A percentile compares a stretch with the other conserved stretches of the same genome.
These are phyloP conservation scores for Phytophthora pini DNA, from an alignment of 352 stramenopile genomes.

Conservation along the genomic window DNA sequence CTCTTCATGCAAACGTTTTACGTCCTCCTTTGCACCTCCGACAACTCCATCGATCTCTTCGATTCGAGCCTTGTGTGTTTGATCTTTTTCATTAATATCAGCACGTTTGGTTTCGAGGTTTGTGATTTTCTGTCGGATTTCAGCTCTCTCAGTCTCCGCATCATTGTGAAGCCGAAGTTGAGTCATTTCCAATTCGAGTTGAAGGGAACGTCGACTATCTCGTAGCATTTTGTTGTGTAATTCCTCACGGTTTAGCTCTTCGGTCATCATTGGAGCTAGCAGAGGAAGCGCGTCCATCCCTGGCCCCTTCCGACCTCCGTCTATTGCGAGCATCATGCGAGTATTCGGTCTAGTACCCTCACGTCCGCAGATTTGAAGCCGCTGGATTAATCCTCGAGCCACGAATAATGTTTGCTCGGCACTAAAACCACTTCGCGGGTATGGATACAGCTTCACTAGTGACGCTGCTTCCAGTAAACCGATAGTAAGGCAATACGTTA, in stretches of 20 bases:
- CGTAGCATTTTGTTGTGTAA: conserved; percentile 46
- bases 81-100: conserved; percentile 38
- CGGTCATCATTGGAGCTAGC: conserved; percentile 19
- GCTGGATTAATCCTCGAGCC: conserved; percentile 41
- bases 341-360: conserved; percentile 20
- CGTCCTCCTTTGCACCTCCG: conserved; percentile 30
- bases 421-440: conserved; percentile 50
- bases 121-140: conserved; percentile 24
- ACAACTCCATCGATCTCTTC: conserved; percentile 63
- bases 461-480: conserved; percentile 51
- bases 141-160: conserved; percentile 10
- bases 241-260: conserved; percentile 27
- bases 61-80: conserved; percentile 48
- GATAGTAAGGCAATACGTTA: conserved; percentile 47
- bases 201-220: conserved; percentile 37
- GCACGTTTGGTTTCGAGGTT: conserved; percentile 27
- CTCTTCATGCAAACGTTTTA: conserved; percentile 42
- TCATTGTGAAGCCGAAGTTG: conserved; percentile 25
- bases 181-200: conserved; percentile 33
- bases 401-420: conserved; percentile 53
- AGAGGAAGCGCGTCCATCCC: conserved; percentile 29
- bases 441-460: conserved; percentile 44
- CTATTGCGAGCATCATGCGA: conserved; percentile 48
- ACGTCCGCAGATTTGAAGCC: conserved; percentile 41
- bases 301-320: conserved; percentile 28